Percentiles rank a stretch among this genome's conserved stretches.
phyloP scores from a whole-genome alignment of 2,329 filamentous ascomycete genomes.

The Neofusicoccum laricinum region DNA sequence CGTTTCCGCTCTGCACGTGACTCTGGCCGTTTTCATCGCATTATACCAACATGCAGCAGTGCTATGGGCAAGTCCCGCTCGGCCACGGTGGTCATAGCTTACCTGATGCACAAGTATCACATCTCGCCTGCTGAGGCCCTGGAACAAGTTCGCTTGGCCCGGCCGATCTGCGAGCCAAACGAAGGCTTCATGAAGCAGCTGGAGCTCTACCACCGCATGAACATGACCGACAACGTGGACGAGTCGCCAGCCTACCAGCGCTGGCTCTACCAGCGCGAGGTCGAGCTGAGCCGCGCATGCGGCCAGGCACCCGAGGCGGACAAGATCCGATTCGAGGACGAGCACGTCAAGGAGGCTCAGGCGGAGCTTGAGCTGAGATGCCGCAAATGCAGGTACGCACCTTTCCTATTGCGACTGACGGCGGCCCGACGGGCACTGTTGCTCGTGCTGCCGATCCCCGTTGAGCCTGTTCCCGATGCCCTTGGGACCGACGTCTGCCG shows the following conservation, averaged over 20 bases:
- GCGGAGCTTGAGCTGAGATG: conserved; percentile 69
- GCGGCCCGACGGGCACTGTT: neutral
- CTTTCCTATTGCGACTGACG: conserved; percentile 6
- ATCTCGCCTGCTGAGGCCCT: conserved; percentile 64
- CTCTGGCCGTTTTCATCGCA: neutral
- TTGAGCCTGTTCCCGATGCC: neutral
- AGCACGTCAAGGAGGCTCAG: conserved; percentile 39
- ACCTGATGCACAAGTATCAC: conserved; percentile 63
- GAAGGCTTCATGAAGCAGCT: conserved; percentile 88
- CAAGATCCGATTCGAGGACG: conserved; percentile 79
- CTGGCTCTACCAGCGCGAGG: conserved; percentile 65
- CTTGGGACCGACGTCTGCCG: neutral
- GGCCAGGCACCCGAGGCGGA: conserved; percentile 74
- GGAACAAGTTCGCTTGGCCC: conserved; percentile 63
- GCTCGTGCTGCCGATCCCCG: conserved; percentile 11
- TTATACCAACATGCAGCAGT: conserved; percentile 50
- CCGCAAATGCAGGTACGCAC: conserved; percentile 75
- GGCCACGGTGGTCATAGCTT: conserved; percentile 78
- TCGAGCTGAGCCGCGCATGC: conserved; percentile 66
- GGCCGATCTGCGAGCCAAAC: conserved; percentile 84
- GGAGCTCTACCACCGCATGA: conserved; percentile 82
- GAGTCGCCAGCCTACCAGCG: conserved; percentile 75
- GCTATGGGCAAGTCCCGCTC: conserved; percentile 96
- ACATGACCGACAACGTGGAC: conserved; percentile 68
- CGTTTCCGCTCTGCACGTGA: conserved; percentile 7